Percentiles rank a stretch among this genome's conserved stretches.
These are phyloP conservation scores for Lomentospora prolificans DNA, from an alignment of 2,329 filamentous ascomycete species.

Conservation along the genomic window DNA sequence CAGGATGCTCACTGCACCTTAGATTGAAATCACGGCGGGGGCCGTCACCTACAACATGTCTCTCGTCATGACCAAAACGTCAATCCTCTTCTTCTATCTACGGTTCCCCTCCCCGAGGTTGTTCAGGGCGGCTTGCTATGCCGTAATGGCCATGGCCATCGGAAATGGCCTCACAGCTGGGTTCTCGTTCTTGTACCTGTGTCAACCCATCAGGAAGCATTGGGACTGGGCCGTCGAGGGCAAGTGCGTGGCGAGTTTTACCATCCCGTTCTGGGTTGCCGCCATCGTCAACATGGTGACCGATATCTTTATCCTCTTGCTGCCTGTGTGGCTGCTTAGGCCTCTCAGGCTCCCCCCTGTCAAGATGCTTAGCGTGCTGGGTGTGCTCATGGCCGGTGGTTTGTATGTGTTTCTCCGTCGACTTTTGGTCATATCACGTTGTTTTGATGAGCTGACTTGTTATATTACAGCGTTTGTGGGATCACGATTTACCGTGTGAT, in stretches of 20 bases:
- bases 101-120: background rate
- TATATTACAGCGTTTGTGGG: background rate
- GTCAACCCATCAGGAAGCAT: background rate
- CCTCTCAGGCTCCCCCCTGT: background rate
- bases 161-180: background rate
- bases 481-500: constrained; percentile 2
- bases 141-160: background rate
- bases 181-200: background rate
- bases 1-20: no score
- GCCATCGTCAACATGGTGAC: constrained; percentile 3
- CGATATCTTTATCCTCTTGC: background rate
- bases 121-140: background rate
- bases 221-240: background rate
- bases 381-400: background rate
- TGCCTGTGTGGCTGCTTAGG: background rate
- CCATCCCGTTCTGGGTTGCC: background rate
- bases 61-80: background rate
- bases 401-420: background rate
- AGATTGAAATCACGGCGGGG: background rate
- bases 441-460: no score
- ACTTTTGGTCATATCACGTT: no score
- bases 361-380: background rate
- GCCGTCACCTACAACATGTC: background rate
- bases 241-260: background rate
- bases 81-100: background rate